Base-by-base conservation (phyloP, 371 early-diverging fungal species). In the Saksenaea vasiformis region DNA sequence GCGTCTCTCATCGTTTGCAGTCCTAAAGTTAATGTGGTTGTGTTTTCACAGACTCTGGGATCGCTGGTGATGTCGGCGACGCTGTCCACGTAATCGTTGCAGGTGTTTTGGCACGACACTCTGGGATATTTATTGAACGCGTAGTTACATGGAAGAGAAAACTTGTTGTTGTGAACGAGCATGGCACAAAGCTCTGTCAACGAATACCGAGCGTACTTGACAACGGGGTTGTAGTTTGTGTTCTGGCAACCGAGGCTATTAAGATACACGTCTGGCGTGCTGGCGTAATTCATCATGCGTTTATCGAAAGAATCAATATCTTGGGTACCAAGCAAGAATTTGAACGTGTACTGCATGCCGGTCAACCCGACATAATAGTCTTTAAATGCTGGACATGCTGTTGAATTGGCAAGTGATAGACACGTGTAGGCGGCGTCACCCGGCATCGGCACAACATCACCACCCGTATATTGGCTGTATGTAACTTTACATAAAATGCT, bases 131-230 rank as follows among this genome's bases (percentile, higher is more conserved):
- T 44, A 34, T 61, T 59, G 26, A 73, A 27, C 26, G 72, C 28
- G 56, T 67, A 77, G 54, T 74, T 79, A 54, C 82, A 79, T 10
- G 76, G 76, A 34, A 79, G 56, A 5, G 79, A 77, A 39, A 64
- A 63, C 17, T 47, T 38, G 1, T 54, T 36, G 35, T 81, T 77
- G 63, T 79, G 78, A 19, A 79, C 67, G 11, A 82, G 31, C 10
- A 54, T 58, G 5, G 79, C 73, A 27, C 82, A 82, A 35, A 77
- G 5, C 28, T 65, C 63, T 24, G 71, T 71, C 5, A 74, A 43
- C 9, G 79, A 76, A 56, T 78, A 82, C 8, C 82, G 79, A 64
- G 79, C 79, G 55, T 79, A 79, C 55, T 77, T 76, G 54, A 69
- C 68, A 39, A 54, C 63, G 10, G 64, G 19, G 19, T 66, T 43